A percentile compares a stretch with the other conserved stretches of the same genome.
phyloP scores from a whole-genome alignment of 805 yeast genomes.

The Hanseniaspora clermontiae region DNA sequence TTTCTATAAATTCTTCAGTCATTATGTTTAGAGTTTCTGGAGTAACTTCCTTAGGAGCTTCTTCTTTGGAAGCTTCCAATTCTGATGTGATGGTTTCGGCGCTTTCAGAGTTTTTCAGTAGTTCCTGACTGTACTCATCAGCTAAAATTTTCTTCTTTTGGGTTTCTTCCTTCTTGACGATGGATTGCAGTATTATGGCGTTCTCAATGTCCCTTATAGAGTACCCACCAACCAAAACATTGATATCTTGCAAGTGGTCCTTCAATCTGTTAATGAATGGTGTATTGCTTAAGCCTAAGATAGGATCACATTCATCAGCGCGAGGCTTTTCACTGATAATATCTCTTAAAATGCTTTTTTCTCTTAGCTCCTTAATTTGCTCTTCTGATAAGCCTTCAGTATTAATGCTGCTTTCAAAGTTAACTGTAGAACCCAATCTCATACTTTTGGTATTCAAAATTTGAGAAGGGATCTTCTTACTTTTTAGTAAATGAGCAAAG shows the following conservation, averaged over 20 bases:
- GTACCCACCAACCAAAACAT: constrained; percentile 48
- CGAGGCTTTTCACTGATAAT: constrained; percentile 7
- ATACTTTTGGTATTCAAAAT: background rate
- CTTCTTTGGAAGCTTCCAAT: background rate
- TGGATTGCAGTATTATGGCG: constrained; percentile 45
- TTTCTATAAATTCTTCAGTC: constrained; percentile 37
- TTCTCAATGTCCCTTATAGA: constrained; percentile 57
- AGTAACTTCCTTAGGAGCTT: background rate
- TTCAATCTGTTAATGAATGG: constrained; percentile 57
- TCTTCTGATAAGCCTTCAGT: background rate
- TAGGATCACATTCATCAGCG: constrained; percentile 56
- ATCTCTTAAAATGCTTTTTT: constrained; percentile 6
- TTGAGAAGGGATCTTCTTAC: background rate
- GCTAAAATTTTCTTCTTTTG: background rate
- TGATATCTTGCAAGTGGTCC: constrained; percentile 54
- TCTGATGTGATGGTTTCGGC: background rate
- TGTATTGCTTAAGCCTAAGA: constrained; percentile 55
- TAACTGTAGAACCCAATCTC: background rate
- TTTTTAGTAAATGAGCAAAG: background rate
- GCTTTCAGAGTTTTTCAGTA: background rate
- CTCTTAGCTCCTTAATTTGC: background rate
- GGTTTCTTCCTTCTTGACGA: constrained; percentile 28
- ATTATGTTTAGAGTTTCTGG: constrained; percentile 14
- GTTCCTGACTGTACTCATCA: background rate
- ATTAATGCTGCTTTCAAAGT: background rate